Conservation (phyloP, 1,284 basidiomycete species). For the Ustilago loliicola region DNA sequence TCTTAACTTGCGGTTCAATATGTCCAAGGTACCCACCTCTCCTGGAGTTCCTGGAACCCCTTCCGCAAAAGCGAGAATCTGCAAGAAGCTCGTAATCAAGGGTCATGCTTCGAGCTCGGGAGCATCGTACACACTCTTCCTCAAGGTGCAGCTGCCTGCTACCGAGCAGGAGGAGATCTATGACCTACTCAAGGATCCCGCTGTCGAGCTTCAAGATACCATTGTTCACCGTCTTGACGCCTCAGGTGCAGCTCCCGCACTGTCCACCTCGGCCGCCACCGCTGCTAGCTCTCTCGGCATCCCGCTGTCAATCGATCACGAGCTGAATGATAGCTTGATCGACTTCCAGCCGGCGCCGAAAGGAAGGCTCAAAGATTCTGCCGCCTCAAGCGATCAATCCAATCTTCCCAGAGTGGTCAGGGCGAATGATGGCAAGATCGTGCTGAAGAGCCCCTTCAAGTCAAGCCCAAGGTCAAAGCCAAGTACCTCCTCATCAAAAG, state of each 20-base stretch:
- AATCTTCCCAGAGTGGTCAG: constrained; percentile 18
- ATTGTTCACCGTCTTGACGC: constrained; percentile 39
- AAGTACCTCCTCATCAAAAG: not conserved
- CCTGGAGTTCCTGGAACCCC: constrained; percentile 4
- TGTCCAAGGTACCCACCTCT: constrained; percentile 6
- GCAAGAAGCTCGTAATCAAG: constrained; percentile 51
- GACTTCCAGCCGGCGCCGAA: constrained; percentile 8
- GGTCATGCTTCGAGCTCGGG: constrained; percentile 36
- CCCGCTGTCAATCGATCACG: constrained; percentile 37
- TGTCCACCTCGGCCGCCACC: constrained; percentile 40
- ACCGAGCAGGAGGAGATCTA: not conserved
- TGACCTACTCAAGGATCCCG: constrained; percentile 16
- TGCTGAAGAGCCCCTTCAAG: constrained; percentile 5
- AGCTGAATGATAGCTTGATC: constrained; percentile 37
- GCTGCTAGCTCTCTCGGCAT: constrained; percentile 40
- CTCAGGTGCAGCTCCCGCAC: constrained; percentile 37
- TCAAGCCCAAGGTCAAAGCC: constrained; percentile 26
- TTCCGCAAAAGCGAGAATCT: constrained; percentile 20
- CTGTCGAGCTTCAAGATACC: constrained; percentile 28
- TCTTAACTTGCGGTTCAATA: not conserved
- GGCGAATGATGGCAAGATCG: constrained; percentile 15
- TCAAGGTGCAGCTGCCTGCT: constrained; percentile 31
- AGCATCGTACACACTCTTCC: constrained; percentile 41
- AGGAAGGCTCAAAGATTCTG: not conserved
- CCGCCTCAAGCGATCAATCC: not conserved